Evolutionary conservation across 306 rosid species (phyloP), one percentile per base, ranked within the genome.

Genomic region (Crotalaria pallida): DNA sequence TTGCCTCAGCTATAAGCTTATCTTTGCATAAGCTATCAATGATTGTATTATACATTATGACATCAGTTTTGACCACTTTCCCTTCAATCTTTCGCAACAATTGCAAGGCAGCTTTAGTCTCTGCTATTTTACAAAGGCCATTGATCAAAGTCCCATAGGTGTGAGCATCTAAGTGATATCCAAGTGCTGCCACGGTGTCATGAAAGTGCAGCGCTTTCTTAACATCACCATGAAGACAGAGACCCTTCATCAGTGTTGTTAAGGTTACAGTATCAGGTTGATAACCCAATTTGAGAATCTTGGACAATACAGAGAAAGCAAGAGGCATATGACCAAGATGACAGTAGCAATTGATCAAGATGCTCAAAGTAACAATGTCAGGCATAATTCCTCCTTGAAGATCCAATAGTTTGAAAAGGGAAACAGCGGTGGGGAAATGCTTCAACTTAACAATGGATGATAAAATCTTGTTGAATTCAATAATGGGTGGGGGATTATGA

Each of bases 21-120:
- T 40, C 57, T 64, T 63, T 77, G 7, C 59, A 82, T 22, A 82
- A 26, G 13, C 59, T 6, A 5, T 77, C 41, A 4, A 77, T 61
- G 7, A 77, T n/a, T 0, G 41, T 59, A 23, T 0, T 75, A 13
- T 57, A 75, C 22, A 48, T 67, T 18, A 66, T 44, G 5, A 47
- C 34, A 4, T 19, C 0, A 10, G 34, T 29, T 59, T 10, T 16
- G 21, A 23, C 3, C 6, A 2, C 0, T 24, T 7, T 2, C 1
- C 9, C 13, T 12, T 63, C 47, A 9, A 63, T 38, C 7, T 17
- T 44, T 22, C 71, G 18, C 11, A 73, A 5, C 23, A 73, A 11
- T 6, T 21, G 10, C 23, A 72, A 0, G 0, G 70, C 53, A 1
- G n/a, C 29, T 3, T 1, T 36, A 22, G 52, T 60, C 7, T 23